Percentiles rank a stretch among this genome's conserved stretches.
Evolutionary conservation across 768 basidiomycete species (phyloP).

Genomic region (Lentinula aciculospora): DNA sequence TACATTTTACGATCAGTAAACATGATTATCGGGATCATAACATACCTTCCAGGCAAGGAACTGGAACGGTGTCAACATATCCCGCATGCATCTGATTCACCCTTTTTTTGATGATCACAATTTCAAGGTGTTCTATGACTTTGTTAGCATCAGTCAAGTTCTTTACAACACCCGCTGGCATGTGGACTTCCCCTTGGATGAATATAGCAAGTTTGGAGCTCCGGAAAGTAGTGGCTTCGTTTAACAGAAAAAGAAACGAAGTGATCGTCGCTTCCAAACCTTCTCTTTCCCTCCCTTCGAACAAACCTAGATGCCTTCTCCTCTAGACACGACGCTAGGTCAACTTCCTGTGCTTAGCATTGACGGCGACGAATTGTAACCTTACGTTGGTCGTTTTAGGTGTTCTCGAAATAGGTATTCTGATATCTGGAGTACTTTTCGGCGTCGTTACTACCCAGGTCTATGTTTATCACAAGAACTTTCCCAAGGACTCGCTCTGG

Average conservation of each 20-base stretch:
- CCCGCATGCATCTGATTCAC: not conserved
- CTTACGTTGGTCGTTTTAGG: not conserved
- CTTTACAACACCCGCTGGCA: not conserved
- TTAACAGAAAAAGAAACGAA: not conserved
- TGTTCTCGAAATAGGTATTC: conserved; percentile 2
- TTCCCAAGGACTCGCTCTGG: conserved; percentile 4
- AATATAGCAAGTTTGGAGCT: not conserved
- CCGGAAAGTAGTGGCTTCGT: not conserved
- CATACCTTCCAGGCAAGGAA: not conserved
- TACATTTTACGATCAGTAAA: not conserved
- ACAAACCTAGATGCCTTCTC: not conserved
- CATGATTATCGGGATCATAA: not conserved
- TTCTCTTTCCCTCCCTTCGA: not conserved
- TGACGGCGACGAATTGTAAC: not conserved
- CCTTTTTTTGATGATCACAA: not conserved
- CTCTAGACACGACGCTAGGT: conserved; percentile 1
- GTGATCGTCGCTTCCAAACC: not conserved
- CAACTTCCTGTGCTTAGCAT: not conserved
- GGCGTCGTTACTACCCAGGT: conserved; percentile 4
- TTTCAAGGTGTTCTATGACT: not conserved
- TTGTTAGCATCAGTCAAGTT: conserved; percentile 3
- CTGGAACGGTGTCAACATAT: not conserved
- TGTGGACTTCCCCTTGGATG: not conserved
- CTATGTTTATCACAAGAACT: conserved; percentile 5
- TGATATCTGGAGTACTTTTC: conserved; percentile 4